Percentiles rank a stretch among this genome's conserved stretches.
Evolutionary conservation across 1,284 basidiomycete genomes (phyloP).

Genomic region (Exobasidium cylindrosporum): DNA sequence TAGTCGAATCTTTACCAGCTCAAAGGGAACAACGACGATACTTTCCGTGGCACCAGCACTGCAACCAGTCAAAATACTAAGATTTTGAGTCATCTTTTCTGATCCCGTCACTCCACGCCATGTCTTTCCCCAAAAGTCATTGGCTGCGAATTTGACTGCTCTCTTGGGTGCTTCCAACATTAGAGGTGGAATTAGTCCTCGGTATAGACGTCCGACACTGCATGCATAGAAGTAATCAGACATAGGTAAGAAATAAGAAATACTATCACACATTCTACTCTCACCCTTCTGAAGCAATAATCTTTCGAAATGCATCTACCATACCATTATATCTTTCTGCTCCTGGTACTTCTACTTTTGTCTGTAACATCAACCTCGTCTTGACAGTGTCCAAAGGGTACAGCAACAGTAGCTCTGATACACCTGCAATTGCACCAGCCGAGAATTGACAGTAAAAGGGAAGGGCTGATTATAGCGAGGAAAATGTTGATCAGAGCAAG

Average conservation of each 20-base stretch:
- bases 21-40: conserved; percentile 85
- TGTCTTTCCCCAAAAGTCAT: conserved; percentile 79
- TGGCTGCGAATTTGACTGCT: conserved; percentile 86
- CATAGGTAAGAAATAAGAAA: neutral
- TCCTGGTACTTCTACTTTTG: conserved; percentile 65
- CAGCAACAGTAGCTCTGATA: conserved; percentile 81
- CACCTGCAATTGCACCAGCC: conserved; percentile 82
- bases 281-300: conserved; percentile 80
- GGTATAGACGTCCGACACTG: conserved; percentile 79
- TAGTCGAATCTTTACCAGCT: conserved; percentile 90
- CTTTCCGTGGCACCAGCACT: conserved; percentile 93
- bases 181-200: conserved; percentile 88
- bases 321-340: conserved; percentile 62
- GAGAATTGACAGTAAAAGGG: conserved; percentile 83
- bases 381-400: conserved; percentile 88
- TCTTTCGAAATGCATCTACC: conserved; percentile 72
- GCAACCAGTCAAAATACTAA: conserved; percentile 87
- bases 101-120: conserved; percentile 62
- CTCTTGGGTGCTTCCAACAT: conserved; percentile 96
- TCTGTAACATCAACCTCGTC: conserved; percentile 94
- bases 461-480: conserved; percentile 55
- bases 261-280: conserved; percentile 31
- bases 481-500: too few species aligned
- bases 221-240: conserved; percentile 22
- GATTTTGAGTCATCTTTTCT: conserved; percentile 77